These are phyloP conservation scores for Neoarthrinium moseri DNA, from an alignment of 2,329 filamentous ascomycete species.

Conservation along the genomic window DNA sequence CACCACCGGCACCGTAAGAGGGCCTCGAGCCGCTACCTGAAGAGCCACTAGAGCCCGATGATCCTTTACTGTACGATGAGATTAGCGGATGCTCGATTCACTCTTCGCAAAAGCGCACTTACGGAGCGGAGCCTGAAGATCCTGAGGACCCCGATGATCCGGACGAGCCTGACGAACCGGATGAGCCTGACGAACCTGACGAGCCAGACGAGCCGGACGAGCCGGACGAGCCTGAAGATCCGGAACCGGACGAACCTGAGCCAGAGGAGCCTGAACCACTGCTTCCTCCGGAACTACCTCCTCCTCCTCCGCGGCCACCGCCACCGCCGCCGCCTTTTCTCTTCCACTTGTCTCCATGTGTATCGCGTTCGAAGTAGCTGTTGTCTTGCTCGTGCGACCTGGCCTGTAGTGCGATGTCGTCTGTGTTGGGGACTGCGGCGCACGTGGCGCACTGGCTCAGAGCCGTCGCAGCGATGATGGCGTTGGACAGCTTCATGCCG, in stretches of 20 bases:
- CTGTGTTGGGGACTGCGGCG: conserved; percentile 15
- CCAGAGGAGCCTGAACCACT: conserved; percentile 13
- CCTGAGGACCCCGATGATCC: conserved; percentile 21
- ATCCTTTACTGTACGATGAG: conserved; percentile 24
- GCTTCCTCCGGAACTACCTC: conserved; percentile 23
- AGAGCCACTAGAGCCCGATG: conserved; percentile 45
- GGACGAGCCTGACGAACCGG: conserved; percentile 7
- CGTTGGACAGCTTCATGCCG: conserved; percentile 24
- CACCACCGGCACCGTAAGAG: conserved; percentile 55
- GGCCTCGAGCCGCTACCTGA: conserved; percentile 58
- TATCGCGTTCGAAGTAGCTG: conserved; percentile 18
- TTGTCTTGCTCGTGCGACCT: conserved; percentile 14
- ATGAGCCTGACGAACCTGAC: conserved; percentile 24
- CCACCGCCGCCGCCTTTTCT: conserved; percentile 59
- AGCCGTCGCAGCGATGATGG: conserved; percentile 20
- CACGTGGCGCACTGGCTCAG: conserved; percentile 18
- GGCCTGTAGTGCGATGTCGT: conserved; percentile 17
- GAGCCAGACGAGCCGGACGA: conserved; percentile 18
- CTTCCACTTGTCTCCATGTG: conserved; percentile 52
- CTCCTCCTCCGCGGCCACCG: conserved; percentile 41
- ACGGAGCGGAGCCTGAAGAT: conserved; percentile 23
- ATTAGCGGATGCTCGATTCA: conserved; percentile 5
- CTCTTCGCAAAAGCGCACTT: too few species aligned
- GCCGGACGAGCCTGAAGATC: conserved; percentile 18
- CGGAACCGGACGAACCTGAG: conserved; percentile 16